Evolutionary conservation across 306 rosid species (phyloP).

Genomic region (Dalbergia oliveri): DNA sequence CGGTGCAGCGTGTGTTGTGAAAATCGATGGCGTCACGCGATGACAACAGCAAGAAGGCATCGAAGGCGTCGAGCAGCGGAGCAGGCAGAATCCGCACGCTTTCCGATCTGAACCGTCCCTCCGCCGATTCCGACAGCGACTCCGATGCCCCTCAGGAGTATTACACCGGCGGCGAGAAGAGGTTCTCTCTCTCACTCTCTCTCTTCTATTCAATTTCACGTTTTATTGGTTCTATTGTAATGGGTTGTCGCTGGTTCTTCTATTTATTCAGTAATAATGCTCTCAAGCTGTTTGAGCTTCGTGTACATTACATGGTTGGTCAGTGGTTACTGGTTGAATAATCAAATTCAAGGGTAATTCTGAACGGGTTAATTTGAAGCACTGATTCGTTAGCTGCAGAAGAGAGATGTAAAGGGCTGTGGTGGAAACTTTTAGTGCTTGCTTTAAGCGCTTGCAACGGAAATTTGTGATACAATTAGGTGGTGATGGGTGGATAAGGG

Average conservation of each 20-base stretch:
- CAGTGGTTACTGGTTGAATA: neutral
- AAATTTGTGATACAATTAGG: neutral
- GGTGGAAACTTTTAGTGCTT: neutral
- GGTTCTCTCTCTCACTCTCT: conserved; percentile 53
- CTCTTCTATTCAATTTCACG: neutral
- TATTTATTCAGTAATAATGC: neutral
- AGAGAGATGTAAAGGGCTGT: neutral
- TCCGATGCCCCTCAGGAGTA: conserved; percentile 95
- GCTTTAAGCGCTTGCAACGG: neutral
- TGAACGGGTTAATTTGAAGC: neutral
- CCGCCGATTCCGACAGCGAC: conserved; percentile 87
- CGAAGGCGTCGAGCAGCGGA: conserved; percentile 77
- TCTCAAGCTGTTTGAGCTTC: conserved; percentile 23
- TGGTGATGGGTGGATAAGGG: neutral
- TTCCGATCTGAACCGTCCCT: conserved; percentile 86
- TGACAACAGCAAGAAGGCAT: neutral
- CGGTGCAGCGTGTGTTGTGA: neutral
- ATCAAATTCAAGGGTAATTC: neutral
- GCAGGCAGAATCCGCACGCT: conserved; percentile 86
- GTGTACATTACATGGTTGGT: conserved; percentile 11
- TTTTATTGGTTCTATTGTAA: conserved; percentile 23
- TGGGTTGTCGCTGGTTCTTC: neutral
- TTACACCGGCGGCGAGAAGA: conserved; percentile 98
- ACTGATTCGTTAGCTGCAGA: neutral
- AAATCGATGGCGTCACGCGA: too few relatives aligned